These are phyloP conservation scores for Senecio squalidus DNA, from an alignment of 140 eudicot species.

Conservation along the genomic window DNA sequence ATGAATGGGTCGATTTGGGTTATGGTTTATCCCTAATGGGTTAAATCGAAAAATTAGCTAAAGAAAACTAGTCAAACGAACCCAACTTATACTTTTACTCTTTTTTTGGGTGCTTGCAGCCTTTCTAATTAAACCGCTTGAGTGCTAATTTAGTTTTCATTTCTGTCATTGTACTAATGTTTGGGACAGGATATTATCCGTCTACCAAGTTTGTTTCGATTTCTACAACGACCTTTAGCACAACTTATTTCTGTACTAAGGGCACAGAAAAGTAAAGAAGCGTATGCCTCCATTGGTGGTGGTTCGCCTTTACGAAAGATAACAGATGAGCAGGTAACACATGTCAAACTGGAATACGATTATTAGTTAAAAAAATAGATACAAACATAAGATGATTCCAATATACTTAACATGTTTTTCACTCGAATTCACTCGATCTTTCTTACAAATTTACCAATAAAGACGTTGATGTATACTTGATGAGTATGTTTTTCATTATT, in stretches of 20 bases:
- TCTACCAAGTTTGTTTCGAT: conserved; percentile 72
- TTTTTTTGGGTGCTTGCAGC: too few species aligned
- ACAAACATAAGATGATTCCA: neutral
- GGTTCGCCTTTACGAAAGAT: conserved; percentile 70
- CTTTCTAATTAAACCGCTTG: too few species aligned
- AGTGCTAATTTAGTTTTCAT: neutral
- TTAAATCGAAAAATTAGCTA: too few species aligned
- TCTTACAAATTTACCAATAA: neutral
- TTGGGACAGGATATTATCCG: conserved; percentile 75
- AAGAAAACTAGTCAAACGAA: neutral
- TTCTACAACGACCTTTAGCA: conserved; percentile 75
- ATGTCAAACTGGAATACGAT: neutral
- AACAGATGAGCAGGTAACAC: conserved; percentile 7
- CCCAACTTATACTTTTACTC: too few species aligned
- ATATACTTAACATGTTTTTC: neutral
- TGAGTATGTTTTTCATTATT: neutral
- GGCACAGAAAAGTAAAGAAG: conserved; percentile 76
- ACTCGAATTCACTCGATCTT: neutral
- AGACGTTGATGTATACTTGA: neutral
- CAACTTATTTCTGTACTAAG: conserved; percentile 57
- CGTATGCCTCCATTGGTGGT: conserved; percentile 92
- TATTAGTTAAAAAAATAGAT: neutral
- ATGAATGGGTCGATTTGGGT: too few species aligned
- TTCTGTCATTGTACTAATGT: neutral
- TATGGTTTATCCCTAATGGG: too few species aligned